A percentile compares a stretch with the other conserved stretches of the same genome.
phyloP scores from a whole-genome alignment of 352 stramenopile species.

The Pythium brachiatum region DNA sequence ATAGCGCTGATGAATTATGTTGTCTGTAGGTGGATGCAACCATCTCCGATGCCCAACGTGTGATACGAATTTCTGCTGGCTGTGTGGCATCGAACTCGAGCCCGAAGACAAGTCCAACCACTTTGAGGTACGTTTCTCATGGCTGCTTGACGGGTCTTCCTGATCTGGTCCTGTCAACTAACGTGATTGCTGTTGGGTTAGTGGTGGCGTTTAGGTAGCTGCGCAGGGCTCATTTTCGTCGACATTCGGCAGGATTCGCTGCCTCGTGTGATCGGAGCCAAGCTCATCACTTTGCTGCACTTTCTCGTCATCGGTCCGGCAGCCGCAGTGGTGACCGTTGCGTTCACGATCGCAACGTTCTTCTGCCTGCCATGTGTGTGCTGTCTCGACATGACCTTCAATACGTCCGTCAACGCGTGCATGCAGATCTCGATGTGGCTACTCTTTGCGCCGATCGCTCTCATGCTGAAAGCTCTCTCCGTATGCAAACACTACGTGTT shows the following conservation, averaged over 20 bases:
- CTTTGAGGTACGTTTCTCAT: slow-evolving; percentile 20
- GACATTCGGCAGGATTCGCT: slow-evolving; percentile 16
- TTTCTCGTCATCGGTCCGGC: slow-evolving; percentile 18
- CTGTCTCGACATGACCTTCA: slow-evolving; percentile 12
- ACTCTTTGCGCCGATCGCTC: slow-evolving; percentile 1
- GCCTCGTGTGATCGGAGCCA: background rate
- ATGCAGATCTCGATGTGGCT: slow-evolving; percentile 14
- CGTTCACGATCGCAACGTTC: slow-evolving; percentile 10
- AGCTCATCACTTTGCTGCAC: slow-evolving; percentile 11
- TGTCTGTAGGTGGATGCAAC: slow-evolving; percentile 49
- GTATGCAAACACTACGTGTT: background rate
- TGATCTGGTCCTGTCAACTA: too few relatives aligned
- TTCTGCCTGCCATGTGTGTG: slow-evolving; percentile 18
- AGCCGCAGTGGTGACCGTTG: slow-evolving; percentile 8
- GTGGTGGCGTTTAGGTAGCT: slow-evolving; percentile 20
- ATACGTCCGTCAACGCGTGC: background rate
- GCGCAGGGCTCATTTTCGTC: slow-evolving; percentile 13
- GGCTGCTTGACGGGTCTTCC: too few relatives aligned
- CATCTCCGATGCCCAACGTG: slow-evolving; percentile 56
- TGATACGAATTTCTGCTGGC: slow-evolving; percentile 61
- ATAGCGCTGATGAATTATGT: too few relatives aligned
- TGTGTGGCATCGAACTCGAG: slow-evolving; percentile 49
- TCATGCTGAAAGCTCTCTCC: background rate
- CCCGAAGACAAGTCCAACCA: slow-evolving; percentile 21
- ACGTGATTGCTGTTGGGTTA: background rate